Evolutionary conservation across 2,329 filamentous ascomycete genomes (phyloP).

Genomic region (Falciphora oryzae): DNA sequence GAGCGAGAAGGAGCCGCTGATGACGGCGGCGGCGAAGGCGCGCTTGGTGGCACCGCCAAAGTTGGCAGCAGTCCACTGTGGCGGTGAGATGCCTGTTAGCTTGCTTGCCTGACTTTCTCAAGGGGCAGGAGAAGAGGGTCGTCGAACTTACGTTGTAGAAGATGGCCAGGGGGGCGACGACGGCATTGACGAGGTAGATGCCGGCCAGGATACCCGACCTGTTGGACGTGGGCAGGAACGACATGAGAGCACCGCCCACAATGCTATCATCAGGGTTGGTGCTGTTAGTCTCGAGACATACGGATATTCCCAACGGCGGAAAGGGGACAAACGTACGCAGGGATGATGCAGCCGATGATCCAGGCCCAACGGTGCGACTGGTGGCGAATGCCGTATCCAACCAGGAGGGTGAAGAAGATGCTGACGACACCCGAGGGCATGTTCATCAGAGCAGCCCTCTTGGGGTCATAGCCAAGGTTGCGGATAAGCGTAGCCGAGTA

Average conservation of each 20-base stretch:
- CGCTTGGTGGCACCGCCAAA: constrained; percentile 45
- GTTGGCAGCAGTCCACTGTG: constrained; percentile 8
- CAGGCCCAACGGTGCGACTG: constrained; percentile 41
- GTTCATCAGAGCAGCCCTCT: constrained; percentile 12
- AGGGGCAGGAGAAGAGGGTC: constrained; percentile 34
- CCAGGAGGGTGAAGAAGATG: constrained; percentile 45
- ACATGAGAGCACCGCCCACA: constrained; percentile 43
- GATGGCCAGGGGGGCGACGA: constrained; percentile 36
- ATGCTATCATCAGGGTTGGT: constrained; percentile 22
- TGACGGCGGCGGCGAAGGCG: constrained; percentile 49
- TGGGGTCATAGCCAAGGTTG: constrained; percentile 14
- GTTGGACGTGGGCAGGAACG: constrained; percentile 38
- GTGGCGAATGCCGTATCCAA: constrained; percentile 40
- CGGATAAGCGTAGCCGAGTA: constrained; percentile 17
- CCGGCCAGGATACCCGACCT: constrained; percentile 38
- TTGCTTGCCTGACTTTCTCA: constrained; percentile 18
- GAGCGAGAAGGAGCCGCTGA: constrained; percentile 43
- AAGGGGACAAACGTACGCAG: constrained; percentile 27
- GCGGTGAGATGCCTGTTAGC: constrained; percentile 13
- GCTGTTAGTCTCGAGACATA: background rate
- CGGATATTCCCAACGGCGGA: background rate
- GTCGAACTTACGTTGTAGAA: constrained; percentile 32
- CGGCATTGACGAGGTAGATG: constrained; percentile 43
- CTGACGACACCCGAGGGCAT: constrained; percentile 23
- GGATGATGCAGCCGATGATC: constrained; percentile 39